Evolutionary conservation across 1,284 basidiomycete genomes (phyloP).

Genomic region (Apiotrichum brassicae): DNA sequence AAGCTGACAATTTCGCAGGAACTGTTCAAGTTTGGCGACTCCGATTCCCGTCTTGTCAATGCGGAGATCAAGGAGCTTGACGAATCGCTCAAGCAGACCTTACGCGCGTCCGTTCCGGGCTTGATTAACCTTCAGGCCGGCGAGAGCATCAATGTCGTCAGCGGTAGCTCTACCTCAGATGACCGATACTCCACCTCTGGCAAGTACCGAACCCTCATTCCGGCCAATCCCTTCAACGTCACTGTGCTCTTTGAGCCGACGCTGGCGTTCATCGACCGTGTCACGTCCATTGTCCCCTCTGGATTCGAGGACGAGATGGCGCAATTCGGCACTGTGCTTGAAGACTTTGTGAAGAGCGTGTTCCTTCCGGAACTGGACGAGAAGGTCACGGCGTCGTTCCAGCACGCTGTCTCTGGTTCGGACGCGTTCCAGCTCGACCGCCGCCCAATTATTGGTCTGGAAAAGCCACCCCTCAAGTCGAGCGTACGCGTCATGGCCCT

Average conservation of each 20-base stretch:
- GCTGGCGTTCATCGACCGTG: slow-evolving; percentile 71
- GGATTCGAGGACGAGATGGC: slow-evolving; percentile 61
- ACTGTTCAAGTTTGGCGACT: slow-evolving; percentile 86
- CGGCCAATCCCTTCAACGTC: slow-evolving; percentile 91
- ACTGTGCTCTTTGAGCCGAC: slow-evolving; percentile 91
- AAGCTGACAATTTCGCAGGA: not conserved
- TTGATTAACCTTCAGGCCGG: slow-evolving; percentile 57
- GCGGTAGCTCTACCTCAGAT: slow-evolving; percentile 51
- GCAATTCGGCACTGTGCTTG: slow-evolving; percentile 62
- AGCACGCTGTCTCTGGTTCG: slow-evolving; percentile 70
- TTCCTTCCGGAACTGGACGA: slow-evolving; percentile 95
- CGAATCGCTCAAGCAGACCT: slow-evolving; percentile 72
- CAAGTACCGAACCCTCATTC: slow-evolving; percentile 78
- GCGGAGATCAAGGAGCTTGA: slow-evolving; percentile 71
- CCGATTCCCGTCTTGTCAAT: slow-evolving; percentile 64
- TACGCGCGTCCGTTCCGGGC: slow-evolving; percentile 89
- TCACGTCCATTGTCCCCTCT: slow-evolving; percentile 62
- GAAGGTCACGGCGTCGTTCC: slow-evolving; percentile 82
- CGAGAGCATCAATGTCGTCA: slow-evolving; percentile 53
- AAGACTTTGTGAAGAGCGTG: slow-evolving; percentile 88
- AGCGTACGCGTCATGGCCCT: slow-evolving; percentile 79
- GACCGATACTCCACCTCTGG: slow-evolving; percentile 62
- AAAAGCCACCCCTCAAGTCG: slow-evolving; percentile 58
- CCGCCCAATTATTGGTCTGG: slow-evolving; percentile 14
- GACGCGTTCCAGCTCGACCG: slow-evolving; percentile 65